phyloP scores from a whole-genome alignment of 495 filamentous ascomycete genomes.

The Parathielavia hyrcaniae region DNA sequence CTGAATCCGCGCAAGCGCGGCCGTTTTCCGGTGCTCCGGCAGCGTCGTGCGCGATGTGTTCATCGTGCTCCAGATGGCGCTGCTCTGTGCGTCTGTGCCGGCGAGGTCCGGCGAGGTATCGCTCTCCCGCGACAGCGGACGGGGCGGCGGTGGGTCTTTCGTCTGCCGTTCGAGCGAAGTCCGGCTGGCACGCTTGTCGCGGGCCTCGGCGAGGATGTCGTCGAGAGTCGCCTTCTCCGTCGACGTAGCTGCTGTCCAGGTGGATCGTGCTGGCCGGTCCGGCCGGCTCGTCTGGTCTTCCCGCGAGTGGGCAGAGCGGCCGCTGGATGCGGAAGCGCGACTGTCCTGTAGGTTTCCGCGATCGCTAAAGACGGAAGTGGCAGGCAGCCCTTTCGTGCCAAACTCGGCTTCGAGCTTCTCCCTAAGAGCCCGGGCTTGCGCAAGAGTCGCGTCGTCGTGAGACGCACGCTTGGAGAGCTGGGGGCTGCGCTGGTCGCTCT shows the following conservation, averaged over 20 bases:
- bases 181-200: slow-evolving; percentile 4
- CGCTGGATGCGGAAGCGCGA: slow-evolving; percentile 24
- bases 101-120: slow-evolving; percentile 26
- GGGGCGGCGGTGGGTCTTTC: background rate
- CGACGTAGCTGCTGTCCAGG: background rate
- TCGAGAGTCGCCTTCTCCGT: slow-evolving; percentile 3
- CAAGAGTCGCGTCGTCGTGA: slow-evolving; percentile 22
- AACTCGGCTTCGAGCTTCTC: slow-evolving; percentile 31
- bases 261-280: background rate
- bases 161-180: slow-evolving; percentile 7
- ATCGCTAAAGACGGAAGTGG: slow-evolving; percentile 22
- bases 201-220: background rate
- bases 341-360: slow-evolving; percentile 29
- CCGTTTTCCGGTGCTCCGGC: slow-evolving; percentile 54
- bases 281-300: slow-evolving; percentile 11
- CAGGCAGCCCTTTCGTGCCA: slow-evolving; percentile 13
- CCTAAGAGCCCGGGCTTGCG: slow-evolving; percentile 25
- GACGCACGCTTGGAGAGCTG: slow-evolving; percentile 15
- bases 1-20: slow-evolving; percentile 58
- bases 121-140: slow-evolving; percentile 16
- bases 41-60: slow-evolving; percentile 44
- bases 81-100: slow-evolving; percentile 28
- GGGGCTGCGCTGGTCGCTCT: slow-evolving; percentile 8
- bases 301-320: slow-evolving; percentile 12
- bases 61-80: slow-evolving; percentile 24